Evolutionary conservation across 2,329 filamentous ascomycete species (phyloP), one percentile per base, ranked within the genome.

Genomic region (Onygena corvina): DNA sequence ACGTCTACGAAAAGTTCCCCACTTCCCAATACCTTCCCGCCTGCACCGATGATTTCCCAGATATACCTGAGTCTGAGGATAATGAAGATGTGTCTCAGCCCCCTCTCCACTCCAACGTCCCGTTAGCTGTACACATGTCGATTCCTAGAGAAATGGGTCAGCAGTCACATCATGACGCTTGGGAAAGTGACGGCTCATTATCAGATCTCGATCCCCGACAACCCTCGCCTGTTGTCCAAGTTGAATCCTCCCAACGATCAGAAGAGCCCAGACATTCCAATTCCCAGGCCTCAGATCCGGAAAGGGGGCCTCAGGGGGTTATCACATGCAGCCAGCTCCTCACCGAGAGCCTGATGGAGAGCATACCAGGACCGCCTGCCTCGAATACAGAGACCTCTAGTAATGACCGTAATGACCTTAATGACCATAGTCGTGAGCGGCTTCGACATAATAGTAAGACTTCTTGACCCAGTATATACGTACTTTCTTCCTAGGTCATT

Each of bases 321-420:
- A 42, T 69, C 4, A 61, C 61, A 8, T 56, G 58, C 2, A 66
- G 63, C 44, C 64, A 68, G 35, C 57, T 68, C 36, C 53, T 70
- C 21, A 66, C 66, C 0, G 67, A 67, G 1, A 69, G 65, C 50
- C 59, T 70, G 14, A 68, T 70, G 67, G 67, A 70, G 47, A 70
- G 67, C 52, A 57, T 69, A 45, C 64, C 67, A 4, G 48, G 66
- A n/a, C 67, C 67, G 2, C 59, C 58, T 3, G 61, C 65, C 14
- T 67, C 65, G 60, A 14, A 8, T 23, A 14, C 46, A 4, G 16
- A n/a, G 6, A n/a, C 36, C 4, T 23, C 25, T 8, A 42, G 4
- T 42, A 42, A 42, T n/a, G 36, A 42, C n/a, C 21, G 8, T 42
- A 42, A 42, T 20, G 36, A 42, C 36, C 21, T 42, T 42, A 21